phyloP scores from a whole-genome alignment of 352 stramenopile genomes.

The Phytopythium aichiense region DNA sequence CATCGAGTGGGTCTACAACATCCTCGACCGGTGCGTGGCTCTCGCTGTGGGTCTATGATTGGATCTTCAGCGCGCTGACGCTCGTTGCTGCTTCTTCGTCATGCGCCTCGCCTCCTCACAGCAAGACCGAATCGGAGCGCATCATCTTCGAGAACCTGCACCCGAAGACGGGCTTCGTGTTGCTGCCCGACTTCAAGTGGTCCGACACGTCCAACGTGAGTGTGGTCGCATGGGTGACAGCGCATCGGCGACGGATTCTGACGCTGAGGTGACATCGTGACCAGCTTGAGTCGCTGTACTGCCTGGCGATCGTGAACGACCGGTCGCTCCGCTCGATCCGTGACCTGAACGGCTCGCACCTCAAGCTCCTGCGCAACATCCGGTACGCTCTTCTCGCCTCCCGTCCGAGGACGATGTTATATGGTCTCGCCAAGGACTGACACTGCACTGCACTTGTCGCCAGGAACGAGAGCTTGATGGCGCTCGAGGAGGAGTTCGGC shows the following conservation, averaged over 20 bases:
- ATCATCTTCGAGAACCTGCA: conserved; percentile 79
- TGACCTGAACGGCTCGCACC: conserved; percentile 59
- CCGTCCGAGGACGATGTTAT: neutral
- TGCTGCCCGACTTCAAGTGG: conserved; percentile 87
- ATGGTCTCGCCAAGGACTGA: neutral
- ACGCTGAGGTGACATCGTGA: neutral
- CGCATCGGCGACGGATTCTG: neutral
- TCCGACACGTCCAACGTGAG: conserved; percentile 59
- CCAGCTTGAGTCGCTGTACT: conserved; percentile 79
- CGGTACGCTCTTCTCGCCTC: conserved; percentile 25
- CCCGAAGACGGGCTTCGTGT: conserved; percentile 59
- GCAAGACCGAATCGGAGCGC: conserved; percentile 75
- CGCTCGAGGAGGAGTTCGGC: conserved; percentile 56
- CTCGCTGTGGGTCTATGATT: neutral
- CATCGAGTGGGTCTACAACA: conserved; percentile 89
- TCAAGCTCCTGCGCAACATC: conserved; percentile 70
- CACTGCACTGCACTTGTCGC: neutral
- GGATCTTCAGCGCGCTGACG: too few relatives aligned
- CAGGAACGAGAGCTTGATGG: conserved; percentile 55
- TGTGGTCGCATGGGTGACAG: neutral
- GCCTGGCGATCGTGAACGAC: conserved; percentile 77
- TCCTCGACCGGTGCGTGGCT: conserved; percentile 73
- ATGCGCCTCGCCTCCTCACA: conserved; percentile 12
- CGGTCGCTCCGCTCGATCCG: conserved; percentile 67
- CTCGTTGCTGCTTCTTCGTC: conserved; percentile 1